Percentiles rank a stretch among this genome's conserved stretches.
Conservation (phyloP, 1,284 basidiomycete species). For the Cryptococcus hybrid region DNA sequence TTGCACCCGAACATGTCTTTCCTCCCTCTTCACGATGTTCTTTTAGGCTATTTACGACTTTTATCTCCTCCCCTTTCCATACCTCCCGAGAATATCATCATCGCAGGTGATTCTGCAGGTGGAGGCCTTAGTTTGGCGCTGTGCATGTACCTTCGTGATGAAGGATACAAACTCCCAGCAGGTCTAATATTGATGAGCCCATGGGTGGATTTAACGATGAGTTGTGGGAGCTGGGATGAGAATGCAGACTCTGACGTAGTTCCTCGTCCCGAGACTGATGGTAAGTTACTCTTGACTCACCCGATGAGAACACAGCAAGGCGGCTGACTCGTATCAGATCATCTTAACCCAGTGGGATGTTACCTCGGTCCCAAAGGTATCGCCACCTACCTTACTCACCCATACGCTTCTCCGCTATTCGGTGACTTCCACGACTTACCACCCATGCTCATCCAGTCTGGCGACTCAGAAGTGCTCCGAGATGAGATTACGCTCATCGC, state of each 20-base stretch:
- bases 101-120: constrained; percentile 91
- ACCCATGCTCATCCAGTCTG: constrained; percentile 87
- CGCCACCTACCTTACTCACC: constrained; percentile 83
- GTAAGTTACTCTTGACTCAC: constrained; percentile 19
- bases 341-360: constrained; percentile 88
- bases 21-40: constrained; percentile 91
- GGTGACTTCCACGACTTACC: constrained; percentile 84
- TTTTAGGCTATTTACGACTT: constrained; percentile 81
- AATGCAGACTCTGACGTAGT: constrained; percentile 81
- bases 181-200: constrained; percentile 85
- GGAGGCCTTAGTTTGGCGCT: constrained; percentile 83
- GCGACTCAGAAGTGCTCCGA: constrained; percentile 88
- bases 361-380: constrained; percentile 84
- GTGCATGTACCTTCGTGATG: constrained; percentile 88
- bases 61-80: constrained; percentile 80
- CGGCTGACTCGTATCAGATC: constrained; percentile 54
- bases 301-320: neutral
- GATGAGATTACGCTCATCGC: constrained; percentile 95
- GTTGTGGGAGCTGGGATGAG: constrained; percentile 95
- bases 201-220: constrained; percentile 94
- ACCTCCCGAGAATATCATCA: constrained; percentile 81
- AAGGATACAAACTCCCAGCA: constrained; percentile 72
- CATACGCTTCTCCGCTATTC: constrained; percentile 95
- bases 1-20: constrained; percentile 92
- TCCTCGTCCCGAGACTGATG: constrained; percentile 65